Conservation (phyloP, 805 yeast species). For the Candida maris region DNA sequence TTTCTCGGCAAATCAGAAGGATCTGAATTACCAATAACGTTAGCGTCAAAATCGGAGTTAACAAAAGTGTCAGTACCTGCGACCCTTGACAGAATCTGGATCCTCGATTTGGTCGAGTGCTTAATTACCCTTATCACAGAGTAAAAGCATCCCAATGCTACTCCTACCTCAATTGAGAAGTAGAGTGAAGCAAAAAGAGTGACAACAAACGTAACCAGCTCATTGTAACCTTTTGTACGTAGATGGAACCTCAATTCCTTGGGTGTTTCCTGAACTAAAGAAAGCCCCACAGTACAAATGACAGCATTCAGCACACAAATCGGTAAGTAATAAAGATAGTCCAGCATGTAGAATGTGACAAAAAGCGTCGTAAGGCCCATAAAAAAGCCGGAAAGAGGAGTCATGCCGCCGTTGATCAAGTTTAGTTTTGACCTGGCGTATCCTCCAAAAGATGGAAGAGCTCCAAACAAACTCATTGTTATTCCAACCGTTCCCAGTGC, state of each 20-base stretch:
- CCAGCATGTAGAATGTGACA: conserved; percentile 57
- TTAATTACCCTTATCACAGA: conserved; percentile 76
- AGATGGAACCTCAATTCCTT: conserved; percentile 70
- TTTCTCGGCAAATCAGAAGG: conserved; percentile 8
- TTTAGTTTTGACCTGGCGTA: conserved; percentile 91
- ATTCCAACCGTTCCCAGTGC: conserved; percentile 81
- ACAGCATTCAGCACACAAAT: conserved; percentile 75
- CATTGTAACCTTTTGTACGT: conserved; percentile 71
- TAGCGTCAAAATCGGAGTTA: conserved; percentile 59
- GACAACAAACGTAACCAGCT: conserved; percentile 62
- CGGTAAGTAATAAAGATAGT: conserved; percentile 70
- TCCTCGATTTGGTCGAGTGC: conserved; percentile 77
- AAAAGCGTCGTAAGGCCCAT: conserved; percentile 75
- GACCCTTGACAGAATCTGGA: conserved; percentile 74
- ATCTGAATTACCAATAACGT: conserved; percentile 9
- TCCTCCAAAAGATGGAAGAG: conserved; percentile 92
- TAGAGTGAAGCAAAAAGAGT: conserved; percentile 62
- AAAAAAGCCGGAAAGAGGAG: conserved; percentile 78
- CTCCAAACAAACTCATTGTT: conserved; percentile 54
- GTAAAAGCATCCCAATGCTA: conserved; percentile 79
- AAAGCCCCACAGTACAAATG: conserved; percentile 72
- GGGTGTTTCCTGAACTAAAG: conserved; percentile 82
- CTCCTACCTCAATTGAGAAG: conserved; percentile 85
- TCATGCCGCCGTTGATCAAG: conserved; percentile 80
- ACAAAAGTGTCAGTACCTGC: conserved; percentile 59